Base-by-base conservation (phyloP, 148 eudicot species). In the Diospyros lotus region DNA sequence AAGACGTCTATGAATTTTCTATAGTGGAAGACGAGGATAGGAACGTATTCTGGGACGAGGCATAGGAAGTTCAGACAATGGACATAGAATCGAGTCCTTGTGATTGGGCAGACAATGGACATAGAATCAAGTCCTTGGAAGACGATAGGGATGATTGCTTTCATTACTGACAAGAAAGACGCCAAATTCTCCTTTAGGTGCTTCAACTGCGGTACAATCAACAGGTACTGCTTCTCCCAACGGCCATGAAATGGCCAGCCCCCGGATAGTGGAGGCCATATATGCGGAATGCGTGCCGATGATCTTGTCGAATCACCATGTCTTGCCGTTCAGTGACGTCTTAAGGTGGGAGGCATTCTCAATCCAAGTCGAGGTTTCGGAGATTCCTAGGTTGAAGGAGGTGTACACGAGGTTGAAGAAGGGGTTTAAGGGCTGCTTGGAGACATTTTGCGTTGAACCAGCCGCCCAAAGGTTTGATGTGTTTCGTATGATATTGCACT, bases 161-260 rank as follows among this genome's bases (percentile, higher is more conserved):
- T n/a, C n/a, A n/a, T n/a, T n/a, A n/a, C n/a, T n/a, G n/a, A n/a
- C n/a, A n/a, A n/a, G n/a, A n/a, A n/a, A n/a, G n/a, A n/a, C n/a
- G n/a, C n/a, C n/a, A n/a, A n/a, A n/a, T n/a, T n/a, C n/a, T n/a
- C n/a, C n/a, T n/a, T n/a, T n/a, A n/a, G n/a, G n/a, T n/a, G n/a
- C n/a, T n/a, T n/a, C n/a, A n/a, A n/a, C n/a, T n/a, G n/a, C n/a
- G n/a, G n/a, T n/a, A n/a, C n/a, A n/a, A n/a, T n/a, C n/a, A n/a
- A n/a, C n/a, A n/a, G n/a, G n/a, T n/a, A n/a, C 69, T 95, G 92
- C 85, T 86, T 81, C 78, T 61, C 81, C 3, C 45, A 92, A 97
- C 60, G 98, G 98, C 3, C 74, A 94, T 52, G 98, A 94, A 79
- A 97, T 94, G 77, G 98, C 98, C 52, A 94, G 96, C 54, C 98